Evolutionary conservation across 1,284 basidiomycete genomes (phyloP), one percentile per base, ranked within the genome.

Genomic region (Leccinum subrobustum): DNA sequence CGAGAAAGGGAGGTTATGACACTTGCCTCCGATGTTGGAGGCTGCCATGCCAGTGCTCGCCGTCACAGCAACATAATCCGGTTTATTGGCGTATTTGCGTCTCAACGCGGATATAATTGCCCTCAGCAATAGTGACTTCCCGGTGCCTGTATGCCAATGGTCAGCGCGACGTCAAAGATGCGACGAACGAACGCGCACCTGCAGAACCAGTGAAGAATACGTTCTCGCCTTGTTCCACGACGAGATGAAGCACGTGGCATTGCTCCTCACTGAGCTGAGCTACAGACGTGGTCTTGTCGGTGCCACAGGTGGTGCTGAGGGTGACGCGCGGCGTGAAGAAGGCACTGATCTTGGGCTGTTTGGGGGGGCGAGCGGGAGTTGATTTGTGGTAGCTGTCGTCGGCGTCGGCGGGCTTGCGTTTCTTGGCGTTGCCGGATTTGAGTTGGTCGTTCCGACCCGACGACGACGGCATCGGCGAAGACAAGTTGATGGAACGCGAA

Each of bases 71-170:
- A 93, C 82, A 1, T 83, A 83, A 61, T 92, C 88, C 0, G 79
- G 80, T 50, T 35, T 64, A 56, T 66, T 76, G 73, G 69, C 71
- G 67, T 92, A 87, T 69, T 92, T 91, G 67, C 87, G 84, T n/a
- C 86, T 73, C 37, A 93, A 75, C 0, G 79, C 75, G 6, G 78
- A 75, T 74, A 93, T 92, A 64, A 93, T 91, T 58, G 89, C 87
- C 4, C 88, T 82, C 5, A 93, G 78, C 0, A 93, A 77, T 11
- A 93, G 84, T 0, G 91, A 93, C 74, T 93, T 93, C 48, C 91
- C 91, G 3, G 90, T 92, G 61, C 89, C 89, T 89, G 61, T 64
- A 64, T 57, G 3, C 61, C 4, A 5, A 12, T 16, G 16, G 8
- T n/a, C 16, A 29, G 27, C 7, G 16, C 1, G 18, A 2, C 4